Evolutionary conservation across 108 stramenopile genomes (phyloP).

Genomic region (Nitzschia sp.): DNA sequence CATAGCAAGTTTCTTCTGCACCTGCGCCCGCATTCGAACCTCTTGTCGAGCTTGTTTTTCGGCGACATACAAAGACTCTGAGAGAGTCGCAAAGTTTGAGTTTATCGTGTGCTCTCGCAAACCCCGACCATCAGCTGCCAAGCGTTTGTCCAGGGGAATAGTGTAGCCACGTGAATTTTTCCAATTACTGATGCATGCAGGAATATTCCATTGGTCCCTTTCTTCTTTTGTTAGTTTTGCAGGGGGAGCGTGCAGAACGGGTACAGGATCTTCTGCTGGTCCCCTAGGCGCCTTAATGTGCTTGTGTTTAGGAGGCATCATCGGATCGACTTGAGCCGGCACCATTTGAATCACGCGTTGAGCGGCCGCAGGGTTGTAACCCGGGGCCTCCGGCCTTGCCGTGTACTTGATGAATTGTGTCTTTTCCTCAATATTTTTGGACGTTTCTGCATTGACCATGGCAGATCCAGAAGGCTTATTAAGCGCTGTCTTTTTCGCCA

Average conservation of each 20-base stretch:
- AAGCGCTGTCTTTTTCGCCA: slow-evolving; percentile 79
- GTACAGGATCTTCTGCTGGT: slow-evolving; percentile 91
- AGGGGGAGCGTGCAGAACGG: slow-evolving; percentile 85
- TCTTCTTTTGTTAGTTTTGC: slow-evolving; percentile 86
- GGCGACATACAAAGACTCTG: slow-evolving; percentile 94
- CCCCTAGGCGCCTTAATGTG: slow-evolving; percentile 95
- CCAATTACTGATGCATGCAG: slow-evolving; percentile 98
- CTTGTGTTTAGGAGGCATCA: slow-evolving; percentile 99
- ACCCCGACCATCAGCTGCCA: slow-evolving; percentile 98
- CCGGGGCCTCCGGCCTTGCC: slow-evolving; percentile 96
- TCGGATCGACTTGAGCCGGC: slow-evolving; percentile 96
- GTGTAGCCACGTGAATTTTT: slow-evolving; percentile 98
- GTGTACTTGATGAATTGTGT: slow-evolving; percentile 96
- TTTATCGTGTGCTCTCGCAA: slow-evolving; percentile 92
- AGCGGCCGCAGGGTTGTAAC: slow-evolving; percentile 92
- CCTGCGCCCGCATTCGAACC: slow-evolving; percentile 86
- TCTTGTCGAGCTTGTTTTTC: slow-evolving; percentile 96
- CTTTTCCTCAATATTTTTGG: slow-evolving; percentile 75
- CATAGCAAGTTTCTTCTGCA: slow-evolving; percentile 86
- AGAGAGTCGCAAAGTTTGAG: slow-evolving; percentile 93
- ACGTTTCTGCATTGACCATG: slow-evolving; percentile 72
- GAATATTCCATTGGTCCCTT: slow-evolving; percentile 96
- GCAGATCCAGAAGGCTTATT: slow-evolving; percentile 86
- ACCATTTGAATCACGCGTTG: slow-evolving; percentile 98
- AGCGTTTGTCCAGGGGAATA: slow-evolving; percentile 97